Evolutionary conservation across 2,329 filamentous ascomycete genomes (phyloP).

Genomic region (Bipolaris gigantea): DNA sequence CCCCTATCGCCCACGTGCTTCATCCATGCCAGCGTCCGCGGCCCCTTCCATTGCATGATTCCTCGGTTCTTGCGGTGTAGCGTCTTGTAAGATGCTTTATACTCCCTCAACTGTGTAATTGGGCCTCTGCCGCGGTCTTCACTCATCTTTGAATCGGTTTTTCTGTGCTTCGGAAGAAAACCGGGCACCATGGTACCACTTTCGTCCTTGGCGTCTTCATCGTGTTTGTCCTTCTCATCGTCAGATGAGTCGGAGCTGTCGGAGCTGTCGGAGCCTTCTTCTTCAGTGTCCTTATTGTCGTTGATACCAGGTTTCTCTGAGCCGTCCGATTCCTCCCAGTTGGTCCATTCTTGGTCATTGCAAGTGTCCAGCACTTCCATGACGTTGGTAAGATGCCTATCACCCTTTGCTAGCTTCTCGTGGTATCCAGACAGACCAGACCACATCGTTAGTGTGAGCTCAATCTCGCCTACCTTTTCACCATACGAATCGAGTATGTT

Average conservation of each 20-base stretch:
- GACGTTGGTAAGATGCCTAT: conserved; percentile 59
- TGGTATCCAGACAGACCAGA: conserved; percentile 64
- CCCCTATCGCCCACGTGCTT: conserved; percentile 61
- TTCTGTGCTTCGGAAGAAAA: conserved; percentile 30
- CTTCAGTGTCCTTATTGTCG: conserved; percentile 34
- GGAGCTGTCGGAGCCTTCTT: conserved; percentile 35
- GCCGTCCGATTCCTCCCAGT: conserved; percentile 33
- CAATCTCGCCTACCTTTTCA: conserved; percentile 61
- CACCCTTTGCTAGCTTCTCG: conserved; percentile 57
- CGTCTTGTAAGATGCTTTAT: conserved; percentile 34
- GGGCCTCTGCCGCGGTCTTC: conserved; percentile 50
- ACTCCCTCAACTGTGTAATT: conserved; percentile 60
- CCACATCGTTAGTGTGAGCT: conserved; percentile 62
- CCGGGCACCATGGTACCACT: conserved; percentile 26
- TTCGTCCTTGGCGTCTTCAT: conserved; percentile 11
- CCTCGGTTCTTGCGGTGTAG: conserved; percentile 61
- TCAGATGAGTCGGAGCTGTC: conserved; percentile 23
- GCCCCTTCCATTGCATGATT: conserved; percentile 72
- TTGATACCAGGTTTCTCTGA: conserved; percentile 25
- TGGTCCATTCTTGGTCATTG: conserved; percentile 57
- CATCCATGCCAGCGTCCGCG: conserved; percentile 59
- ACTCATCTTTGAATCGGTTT: conserved; percentile 27
- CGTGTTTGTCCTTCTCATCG: conserved; percentile 21
- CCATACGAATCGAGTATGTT: conserved; percentile 55
- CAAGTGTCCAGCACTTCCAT: conserved; percentile 67